Conservation (phyloP, 169 alveolate genomes). For the Pseudocohnilembus persalinus region DNA sequence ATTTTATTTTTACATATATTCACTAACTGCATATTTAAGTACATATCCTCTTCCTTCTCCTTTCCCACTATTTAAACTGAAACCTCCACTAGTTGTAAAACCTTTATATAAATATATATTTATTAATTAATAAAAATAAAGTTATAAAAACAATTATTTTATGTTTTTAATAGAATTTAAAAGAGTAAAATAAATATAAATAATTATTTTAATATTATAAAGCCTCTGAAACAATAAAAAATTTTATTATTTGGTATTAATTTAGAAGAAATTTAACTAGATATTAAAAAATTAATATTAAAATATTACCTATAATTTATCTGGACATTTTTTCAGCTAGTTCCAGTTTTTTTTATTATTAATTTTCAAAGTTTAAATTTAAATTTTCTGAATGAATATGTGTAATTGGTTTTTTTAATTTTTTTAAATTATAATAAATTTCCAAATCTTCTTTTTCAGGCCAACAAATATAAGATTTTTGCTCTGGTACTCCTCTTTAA, state of each 20-base stretch:
- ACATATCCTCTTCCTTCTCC: background rate
- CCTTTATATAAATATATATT: background rate
- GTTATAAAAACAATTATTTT: background rate
- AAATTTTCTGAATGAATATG: background rate
- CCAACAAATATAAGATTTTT: conserved; percentile 16
- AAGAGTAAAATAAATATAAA: no score
- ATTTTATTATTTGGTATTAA: no score
- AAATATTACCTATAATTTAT: background rate
- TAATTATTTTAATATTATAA: no score
- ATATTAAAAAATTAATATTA: no score
- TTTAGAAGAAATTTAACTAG: no score
- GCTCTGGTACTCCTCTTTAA: conserved; percentile 5
- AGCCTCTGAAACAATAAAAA: no score
- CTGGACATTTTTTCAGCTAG: background rate
- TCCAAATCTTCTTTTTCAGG: conserved; percentile 14
- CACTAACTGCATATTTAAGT: background rate
- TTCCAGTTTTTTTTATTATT: background rate
- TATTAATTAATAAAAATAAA: no score
- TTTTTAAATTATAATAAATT: background rate
- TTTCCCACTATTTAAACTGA: no score
- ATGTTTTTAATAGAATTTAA: no score
- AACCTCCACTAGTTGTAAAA: background rate
- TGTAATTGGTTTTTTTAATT: background rate
- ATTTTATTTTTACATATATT: no score
- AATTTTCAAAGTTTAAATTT: no score